A percentile compares a stretch with the other conserved stretches of the same genome.
Conservation (phyloP, 2,329 filamentous ascomycete species). For the Aspergillus vadensis region DNA sequence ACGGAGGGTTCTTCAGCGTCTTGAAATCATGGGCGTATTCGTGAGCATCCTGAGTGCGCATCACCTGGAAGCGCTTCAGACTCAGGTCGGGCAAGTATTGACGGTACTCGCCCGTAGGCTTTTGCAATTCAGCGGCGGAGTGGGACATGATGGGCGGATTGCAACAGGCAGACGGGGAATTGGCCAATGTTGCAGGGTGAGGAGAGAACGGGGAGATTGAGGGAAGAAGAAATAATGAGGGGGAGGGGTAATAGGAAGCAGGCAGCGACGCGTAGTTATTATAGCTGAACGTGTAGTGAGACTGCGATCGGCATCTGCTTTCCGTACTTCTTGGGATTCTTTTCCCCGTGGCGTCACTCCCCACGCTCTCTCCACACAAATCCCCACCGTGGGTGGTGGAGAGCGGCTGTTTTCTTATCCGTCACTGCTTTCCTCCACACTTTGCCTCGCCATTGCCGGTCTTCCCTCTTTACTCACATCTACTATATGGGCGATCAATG, state of each 20-base stretch:
- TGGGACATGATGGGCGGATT: neutral
- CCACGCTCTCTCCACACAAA: neutral
- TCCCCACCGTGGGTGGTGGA: neutral
- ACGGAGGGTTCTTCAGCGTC: conserved; percentile 62
- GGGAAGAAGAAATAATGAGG: neutral
- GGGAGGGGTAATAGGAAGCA: neutral
- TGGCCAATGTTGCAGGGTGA: neutral
- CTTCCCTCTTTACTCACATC: neutral
- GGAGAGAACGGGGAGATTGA: neutral
- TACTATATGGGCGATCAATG: neutral
- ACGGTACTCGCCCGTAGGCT: conserved; percentile 47
- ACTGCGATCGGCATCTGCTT: neutral
- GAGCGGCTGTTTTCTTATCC: neutral
- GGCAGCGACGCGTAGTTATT: neutral
- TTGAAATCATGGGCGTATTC: conserved; percentile 65
- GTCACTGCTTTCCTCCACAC: neutral
- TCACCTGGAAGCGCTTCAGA: conserved; percentile 62
- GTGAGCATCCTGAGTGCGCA: conserved; percentile 64
- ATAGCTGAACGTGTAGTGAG: neutral
- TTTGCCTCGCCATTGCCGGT: neutral
- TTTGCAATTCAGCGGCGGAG: conserved; percentile 4
- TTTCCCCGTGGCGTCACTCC: neutral
- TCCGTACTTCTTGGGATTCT: neutral
- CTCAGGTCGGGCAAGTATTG: conserved; percentile 64
- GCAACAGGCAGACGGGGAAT: neutral